These are phyloP conservation scores for Brassica nigra DNA, from an alignment of 345 rosid genomes.

Conservation along the genomic window DNA sequence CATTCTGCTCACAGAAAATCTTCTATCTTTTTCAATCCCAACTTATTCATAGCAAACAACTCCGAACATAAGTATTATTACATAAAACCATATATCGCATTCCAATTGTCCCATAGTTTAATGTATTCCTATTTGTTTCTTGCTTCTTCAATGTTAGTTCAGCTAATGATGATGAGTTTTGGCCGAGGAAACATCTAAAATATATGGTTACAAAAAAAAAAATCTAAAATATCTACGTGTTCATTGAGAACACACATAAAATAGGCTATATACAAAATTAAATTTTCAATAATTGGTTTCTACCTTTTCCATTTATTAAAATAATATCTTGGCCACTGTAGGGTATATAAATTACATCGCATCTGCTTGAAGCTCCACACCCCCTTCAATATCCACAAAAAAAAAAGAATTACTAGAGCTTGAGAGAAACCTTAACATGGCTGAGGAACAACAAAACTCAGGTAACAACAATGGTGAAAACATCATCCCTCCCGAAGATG, in stretches of 20 bases:
- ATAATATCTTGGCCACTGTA: not conserved
- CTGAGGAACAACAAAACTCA: slow-evolving; percentile 29
- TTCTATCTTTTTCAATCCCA: too few relatives aligned
- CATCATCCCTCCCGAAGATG: slow-evolving; percentile 42
- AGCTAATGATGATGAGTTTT: not conserved
- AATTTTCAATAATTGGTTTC: not conserved
- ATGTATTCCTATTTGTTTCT: not conserved
- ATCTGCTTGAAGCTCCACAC: slow-evolving; percentile 4
- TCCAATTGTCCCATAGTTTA: not conserved
- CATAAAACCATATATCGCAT: not conserved
- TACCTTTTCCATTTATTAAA: not conserved
- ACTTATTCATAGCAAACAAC: too few relatives aligned
- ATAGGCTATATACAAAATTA: not conserved
- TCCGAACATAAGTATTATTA: too few relatives aligned
- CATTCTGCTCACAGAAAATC: too few relatives aligned
- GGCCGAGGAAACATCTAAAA: not conserved
- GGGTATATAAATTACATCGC: slow-evolving; percentile 11
- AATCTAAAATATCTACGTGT: slow-evolving; percentile 4
- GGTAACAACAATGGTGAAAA: slow-evolving; percentile 29
- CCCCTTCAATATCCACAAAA: not conserved
- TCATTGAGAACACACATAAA: slow-evolving; percentile 1
- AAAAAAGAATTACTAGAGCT: not conserved
- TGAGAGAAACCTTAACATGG: slow-evolving; percentile 31
- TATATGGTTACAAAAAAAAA: not conserved
- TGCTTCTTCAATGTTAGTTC: not conserved